Conservation (phyloP, 768 basidiomycete genomes). For the Lentinula sp. region DNA sequence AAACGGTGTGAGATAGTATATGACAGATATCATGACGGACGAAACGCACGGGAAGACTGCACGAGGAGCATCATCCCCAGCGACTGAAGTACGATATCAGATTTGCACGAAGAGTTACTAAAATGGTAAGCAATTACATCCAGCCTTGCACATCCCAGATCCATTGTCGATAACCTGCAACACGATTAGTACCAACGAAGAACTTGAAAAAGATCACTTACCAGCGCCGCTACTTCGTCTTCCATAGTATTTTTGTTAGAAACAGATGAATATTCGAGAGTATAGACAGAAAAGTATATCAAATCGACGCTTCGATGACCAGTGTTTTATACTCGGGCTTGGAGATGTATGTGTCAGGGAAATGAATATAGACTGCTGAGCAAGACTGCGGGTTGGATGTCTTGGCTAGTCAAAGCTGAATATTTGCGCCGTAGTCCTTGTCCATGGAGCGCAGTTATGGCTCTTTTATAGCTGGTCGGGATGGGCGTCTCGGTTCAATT, state of each 20-base stretch:
- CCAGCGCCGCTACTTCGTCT: conserved; percentile 59
- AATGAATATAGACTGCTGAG: not conserved
- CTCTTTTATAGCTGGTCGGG: not conserved
- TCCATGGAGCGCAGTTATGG: not conserved
- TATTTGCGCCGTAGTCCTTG: not conserved
- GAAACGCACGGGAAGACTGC: conserved; percentile 88
- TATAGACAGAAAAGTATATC: not conserved
- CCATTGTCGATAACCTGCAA: conserved; percentile 83
- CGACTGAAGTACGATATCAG: conserved; percentile 38
- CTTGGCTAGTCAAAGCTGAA: not conserved
- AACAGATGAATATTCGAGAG: not conserved
- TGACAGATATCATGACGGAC: not conserved
- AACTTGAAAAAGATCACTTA: conserved; percentile 17
- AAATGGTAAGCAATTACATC: conserved; percentile 56
- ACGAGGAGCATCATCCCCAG: conserved; percentile 87
- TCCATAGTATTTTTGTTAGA: conserved; percentile 34
- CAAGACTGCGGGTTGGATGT: not conserved
- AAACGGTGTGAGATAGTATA: not conserved
- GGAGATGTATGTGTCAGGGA: not conserved
- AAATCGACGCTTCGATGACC: not conserved
- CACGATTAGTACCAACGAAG: not conserved
- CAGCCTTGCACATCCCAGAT: conserved; percentile 99
- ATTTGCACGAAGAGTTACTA: not conserved
- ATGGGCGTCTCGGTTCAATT: not conserved
- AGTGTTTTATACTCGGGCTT: not conserved